A percentile compares a stretch with the other conserved stretches of the same genome.
Conservation (phyloP, 768 basidiomycete species). For the Piloderma croceum region DNA sequence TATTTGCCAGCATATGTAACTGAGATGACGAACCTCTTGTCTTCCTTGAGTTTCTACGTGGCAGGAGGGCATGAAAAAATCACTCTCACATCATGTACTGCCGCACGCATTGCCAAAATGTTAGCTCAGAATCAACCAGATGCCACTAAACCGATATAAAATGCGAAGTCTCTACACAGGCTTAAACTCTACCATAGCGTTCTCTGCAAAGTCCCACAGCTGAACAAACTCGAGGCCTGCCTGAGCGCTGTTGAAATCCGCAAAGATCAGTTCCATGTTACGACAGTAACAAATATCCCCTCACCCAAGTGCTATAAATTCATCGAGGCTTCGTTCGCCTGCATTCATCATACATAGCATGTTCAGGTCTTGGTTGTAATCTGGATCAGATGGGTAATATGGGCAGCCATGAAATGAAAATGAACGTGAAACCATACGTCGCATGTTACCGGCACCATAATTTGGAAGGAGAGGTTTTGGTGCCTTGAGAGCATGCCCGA, state of each 20-base stretch:
- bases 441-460: conserved; percentile 37
- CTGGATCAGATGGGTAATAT: too few relatives aligned
- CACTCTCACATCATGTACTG: too few relatives aligned
- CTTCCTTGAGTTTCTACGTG: too few relatives aligned
- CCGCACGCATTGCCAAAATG: too few relatives aligned
- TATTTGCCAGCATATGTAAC: too few relatives aligned
- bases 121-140: too few relatives aligned
- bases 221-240: background rate
- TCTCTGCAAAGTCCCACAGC: background rate
- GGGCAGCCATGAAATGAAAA: too few relatives aligned
- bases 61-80: too few relatives aligned
- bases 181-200: background rate
- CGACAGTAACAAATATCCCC: background rate
- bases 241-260: background rate
- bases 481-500: conserved; percentile 16
- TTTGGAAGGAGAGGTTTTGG: conserved; percentile 45
- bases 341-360: conserved; percentile 40
- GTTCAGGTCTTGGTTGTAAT: conserved; percentile 40
- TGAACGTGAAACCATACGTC: too few relatives aligned
- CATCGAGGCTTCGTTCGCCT: conserved; percentile 37
- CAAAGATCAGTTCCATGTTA: background rate
- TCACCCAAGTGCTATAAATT: conserved; percentile 32
- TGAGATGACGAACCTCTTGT: too few relatives aligned
- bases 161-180: too few relatives aligned
- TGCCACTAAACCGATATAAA: too few relatives aligned